Evolutionary conservation across 225 moss, liverwort and hornwort genomes (phyloP).

Genomic region (Sphagnum tenellum): DNA sequence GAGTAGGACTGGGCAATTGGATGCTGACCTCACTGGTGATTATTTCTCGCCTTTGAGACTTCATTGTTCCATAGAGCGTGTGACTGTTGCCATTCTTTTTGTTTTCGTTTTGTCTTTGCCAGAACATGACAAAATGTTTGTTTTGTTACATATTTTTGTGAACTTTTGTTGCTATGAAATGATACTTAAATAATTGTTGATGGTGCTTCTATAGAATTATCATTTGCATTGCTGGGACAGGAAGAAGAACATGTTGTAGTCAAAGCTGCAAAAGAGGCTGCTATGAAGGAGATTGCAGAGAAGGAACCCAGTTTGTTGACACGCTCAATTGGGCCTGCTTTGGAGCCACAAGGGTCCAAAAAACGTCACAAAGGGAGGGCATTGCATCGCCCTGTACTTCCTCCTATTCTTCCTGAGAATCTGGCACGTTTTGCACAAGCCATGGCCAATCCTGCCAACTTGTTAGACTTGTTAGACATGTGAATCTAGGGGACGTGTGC

Average conservation of each 20-base stretch:
- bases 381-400: slow-evolving; percentile 20
- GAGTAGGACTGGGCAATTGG: too few species aligned
- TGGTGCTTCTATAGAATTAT: not conserved
- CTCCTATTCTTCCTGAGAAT: slow-evolving; percentile 40
- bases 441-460: slow-evolving; percentile 31
- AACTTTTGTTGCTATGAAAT: not conserved
- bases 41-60: not conserved
- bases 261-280: slow-evolving; percentile 54
- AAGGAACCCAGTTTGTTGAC: slow-evolving; percentile 52
- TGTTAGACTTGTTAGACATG: too few species aligned
- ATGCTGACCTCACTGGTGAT: too few species aligned
- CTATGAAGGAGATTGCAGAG: slow-evolving; percentile 51
- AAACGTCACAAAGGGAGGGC: slow-evolving; percentile 14
- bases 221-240: slow-evolving; percentile 12
- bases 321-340: slow-evolving; percentile 50
- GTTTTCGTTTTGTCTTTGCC: not conserved
- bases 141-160: not conserved
- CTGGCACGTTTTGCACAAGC: slow-evolving; percentile 28
- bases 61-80: not conserved
- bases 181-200: not conserved
- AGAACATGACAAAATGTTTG: too few species aligned
- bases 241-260: slow-evolving; percentile 64
- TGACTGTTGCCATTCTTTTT: not conserved
- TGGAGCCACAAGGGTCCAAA: slow-evolving; percentile 13
- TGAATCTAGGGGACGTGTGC: too few species aligned